Evolutionary conservation across 2,329 filamentous ascomycete species (phyloP), one percentile per base, ranked within the genome.

Genomic region (Colletotrichum caudatum): DNA sequence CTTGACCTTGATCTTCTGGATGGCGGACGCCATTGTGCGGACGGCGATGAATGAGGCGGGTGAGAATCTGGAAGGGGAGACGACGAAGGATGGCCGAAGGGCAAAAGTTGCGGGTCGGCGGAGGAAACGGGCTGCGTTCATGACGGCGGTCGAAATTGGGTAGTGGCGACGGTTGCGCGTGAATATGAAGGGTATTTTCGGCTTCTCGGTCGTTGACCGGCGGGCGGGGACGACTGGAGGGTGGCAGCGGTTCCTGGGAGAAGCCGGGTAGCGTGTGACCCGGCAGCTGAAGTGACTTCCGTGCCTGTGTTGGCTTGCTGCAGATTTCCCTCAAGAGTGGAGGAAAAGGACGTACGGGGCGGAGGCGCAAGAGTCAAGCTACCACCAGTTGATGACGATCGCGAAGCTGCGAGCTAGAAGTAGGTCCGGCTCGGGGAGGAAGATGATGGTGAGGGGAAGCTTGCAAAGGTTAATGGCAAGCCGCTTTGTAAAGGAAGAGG

Each of bases 1-100:
- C 91, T 97, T 95, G 87, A 99, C 96, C 90, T 97, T 96, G 89
- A 98, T 98, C 92, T 98, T 99, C 80, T 89, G 86, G 77, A 76
- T 65, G 76, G 87, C 82, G 73, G 80, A 79, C 69, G 87, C 85
- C 89, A 91, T 90, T 78, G 83, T 87, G 81, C 83, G 82, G 74
- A 68, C 61, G 56, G 64, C 63, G 72, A 67, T 63, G 75, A 71
- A 72, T 53, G 62, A 71, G 69, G 59, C 70, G 53, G 59, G 23
- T 66, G 63, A 67, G 67, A 53, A 69, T 54, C 57, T 26, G 62
- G 51, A 50, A 29, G 33, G 39, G 51, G 51, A 58, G 46, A 60
- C 66, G 54, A 66, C 41, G 56, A 73, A 67, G 50, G 67, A 68
- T 29, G 69, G 70, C 26, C 69, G 65, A 46, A 73, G 72, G 41